Evolutionary conservation across 208 protist species (phyloP).

Genomic region (Novymonas esmeraldas): DNA sequence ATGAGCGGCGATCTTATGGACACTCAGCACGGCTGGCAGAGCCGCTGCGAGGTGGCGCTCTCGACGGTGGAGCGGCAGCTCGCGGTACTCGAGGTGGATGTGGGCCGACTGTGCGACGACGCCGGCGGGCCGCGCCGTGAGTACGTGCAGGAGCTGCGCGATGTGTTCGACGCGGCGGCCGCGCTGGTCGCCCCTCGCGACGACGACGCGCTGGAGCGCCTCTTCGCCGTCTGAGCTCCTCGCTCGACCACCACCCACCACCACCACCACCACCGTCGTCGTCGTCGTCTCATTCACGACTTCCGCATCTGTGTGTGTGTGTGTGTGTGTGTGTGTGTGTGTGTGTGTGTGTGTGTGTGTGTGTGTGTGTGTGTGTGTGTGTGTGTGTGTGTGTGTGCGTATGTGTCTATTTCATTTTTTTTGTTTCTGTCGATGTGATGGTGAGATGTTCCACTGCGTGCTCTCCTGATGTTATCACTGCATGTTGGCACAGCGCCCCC

Average conservation of each 20-base stretch:
- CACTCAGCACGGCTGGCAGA: constrained; percentile 21
- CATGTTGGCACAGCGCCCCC: no score
- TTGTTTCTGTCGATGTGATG: no score
- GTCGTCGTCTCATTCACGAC: neutral
- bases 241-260: neutral
- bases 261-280: neutral
- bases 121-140: neutral
- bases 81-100: constrained; percentile 22
- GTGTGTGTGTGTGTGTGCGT: no score
- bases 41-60: constrained; percentile 8
- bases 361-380: no score
- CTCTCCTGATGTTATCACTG: no score
- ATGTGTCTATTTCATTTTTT: no score
- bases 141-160: constrained; percentile 21
- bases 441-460: no score
- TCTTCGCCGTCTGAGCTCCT: neutral
- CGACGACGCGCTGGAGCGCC: constrained; percentile 19
- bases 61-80: constrained; percentile 24
- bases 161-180: constrained; percentile 26
- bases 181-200: constrained; percentile 31
- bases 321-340: no score
- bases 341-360: no score
- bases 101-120: constrained; percentile 15
- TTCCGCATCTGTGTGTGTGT: no score
- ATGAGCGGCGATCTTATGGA: constrained; percentile 34